A percentile compares a stretch with the other conserved stretches of the same genome.
Evolutionary conservation across 2,329 filamentous ascomycete genomes (phyloP).

Genomic region (Tolypocladium paradoxum): DNA sequence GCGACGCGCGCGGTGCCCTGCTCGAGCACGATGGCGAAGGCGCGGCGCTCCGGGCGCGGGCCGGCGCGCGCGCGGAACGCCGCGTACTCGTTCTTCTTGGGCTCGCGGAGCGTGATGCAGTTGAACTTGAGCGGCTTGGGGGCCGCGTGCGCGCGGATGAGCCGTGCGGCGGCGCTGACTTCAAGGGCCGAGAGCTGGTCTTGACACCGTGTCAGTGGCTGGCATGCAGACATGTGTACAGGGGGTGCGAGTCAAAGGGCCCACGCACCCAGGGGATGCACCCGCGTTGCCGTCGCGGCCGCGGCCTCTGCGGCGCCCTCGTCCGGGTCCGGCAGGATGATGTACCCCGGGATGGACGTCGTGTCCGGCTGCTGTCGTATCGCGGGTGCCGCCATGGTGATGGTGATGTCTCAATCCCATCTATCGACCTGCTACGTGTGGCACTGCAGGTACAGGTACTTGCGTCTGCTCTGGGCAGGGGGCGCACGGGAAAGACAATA

Average conservation of each 20-base stretch:
- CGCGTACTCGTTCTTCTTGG: slow-evolving; percentile 50
- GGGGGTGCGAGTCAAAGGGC: too few relatives aligned
- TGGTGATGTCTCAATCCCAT: neutral
- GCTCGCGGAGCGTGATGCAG: slow-evolving; percentile 55
- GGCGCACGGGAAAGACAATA: neutral
- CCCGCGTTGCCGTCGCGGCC: slow-evolving; percentile 15
- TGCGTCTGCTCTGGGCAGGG: neutral
- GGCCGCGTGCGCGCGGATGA: slow-evolving; percentile 30
- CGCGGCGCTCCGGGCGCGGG: slow-evolving; percentile 37
- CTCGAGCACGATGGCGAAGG: slow-evolving; percentile 37
- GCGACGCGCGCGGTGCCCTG: slow-evolving; percentile 25
- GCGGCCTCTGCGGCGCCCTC: slow-evolving; percentile 24
- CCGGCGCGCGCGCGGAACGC: slow-evolving; percentile 43
- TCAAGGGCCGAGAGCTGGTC: slow-evolving; percentile 45
- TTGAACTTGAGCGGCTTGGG: slow-evolving; percentile 37
- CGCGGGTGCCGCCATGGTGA: slow-evolving; percentile 9
- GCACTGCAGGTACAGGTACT: too few relatives aligned
- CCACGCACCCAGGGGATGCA: slow-evolving; percentile 30
- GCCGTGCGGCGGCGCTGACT: slow-evolving; percentile 36
- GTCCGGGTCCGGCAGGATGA: slow-evolving; percentile 31
- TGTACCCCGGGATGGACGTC: slow-evolving; percentile 32
- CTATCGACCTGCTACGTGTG: neutral
- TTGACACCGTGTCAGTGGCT: slow-evolving; percentile 16
- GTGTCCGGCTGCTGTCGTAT: slow-evolving; percentile 20
- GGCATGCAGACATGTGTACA: too few relatives aligned